Percentiles rank a stretch among this genome's conserved stretches.
These are phyloP conservation scores for Phytophthora tubulina DNA, from an alignment of 352 stramenopile species.

Conservation along the genomic window DNA sequence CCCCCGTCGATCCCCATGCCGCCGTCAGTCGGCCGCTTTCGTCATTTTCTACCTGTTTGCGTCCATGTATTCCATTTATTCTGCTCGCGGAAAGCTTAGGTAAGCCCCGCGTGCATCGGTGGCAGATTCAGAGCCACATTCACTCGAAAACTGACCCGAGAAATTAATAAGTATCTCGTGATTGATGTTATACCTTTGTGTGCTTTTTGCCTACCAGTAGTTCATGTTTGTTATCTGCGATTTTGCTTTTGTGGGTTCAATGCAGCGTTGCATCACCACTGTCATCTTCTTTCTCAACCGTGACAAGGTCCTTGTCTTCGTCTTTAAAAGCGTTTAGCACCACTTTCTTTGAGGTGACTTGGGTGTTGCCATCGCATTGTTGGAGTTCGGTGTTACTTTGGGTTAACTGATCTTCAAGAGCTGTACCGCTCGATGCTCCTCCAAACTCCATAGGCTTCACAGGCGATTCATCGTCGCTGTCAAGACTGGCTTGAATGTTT, in stretches of 20 bases:
- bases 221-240: not conserved
- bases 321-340: not conserved
- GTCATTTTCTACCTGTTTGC: conserved; percentile 30
- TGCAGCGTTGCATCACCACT: not conserved
- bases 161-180: conserved; percentile 39
- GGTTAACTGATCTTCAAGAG: too few species aligned
- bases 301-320: too few species aligned
- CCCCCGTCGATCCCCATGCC: conserved; percentile 32
- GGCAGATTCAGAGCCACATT: conserved; percentile 28
- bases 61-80: conserved; percentile 35
- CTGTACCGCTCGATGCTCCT: not conserved
- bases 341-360: not conserved
- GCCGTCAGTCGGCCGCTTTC: conserved; percentile 45
- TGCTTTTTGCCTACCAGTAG: not conserved
- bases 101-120: conserved; percentile 18
- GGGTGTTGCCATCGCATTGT: not conserved
- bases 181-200: conserved; percentile 22
- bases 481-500: conserved; percentile 8
- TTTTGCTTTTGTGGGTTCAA: not conserved
- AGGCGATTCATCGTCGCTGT: conserved; percentile 25
- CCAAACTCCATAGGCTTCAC: conserved; percentile 5
- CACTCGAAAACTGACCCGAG: conserved; percentile 40
- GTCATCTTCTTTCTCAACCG: not conserved
- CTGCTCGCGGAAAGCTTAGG: conserved; percentile 11
- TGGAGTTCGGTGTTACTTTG: not conserved